Percentiles rank a stretch among this genome's conserved stretches.
Conservation (phyloP, 2,329 filamentous ascomycete species). For the Alternaria novae-zelandiae region DNA sequence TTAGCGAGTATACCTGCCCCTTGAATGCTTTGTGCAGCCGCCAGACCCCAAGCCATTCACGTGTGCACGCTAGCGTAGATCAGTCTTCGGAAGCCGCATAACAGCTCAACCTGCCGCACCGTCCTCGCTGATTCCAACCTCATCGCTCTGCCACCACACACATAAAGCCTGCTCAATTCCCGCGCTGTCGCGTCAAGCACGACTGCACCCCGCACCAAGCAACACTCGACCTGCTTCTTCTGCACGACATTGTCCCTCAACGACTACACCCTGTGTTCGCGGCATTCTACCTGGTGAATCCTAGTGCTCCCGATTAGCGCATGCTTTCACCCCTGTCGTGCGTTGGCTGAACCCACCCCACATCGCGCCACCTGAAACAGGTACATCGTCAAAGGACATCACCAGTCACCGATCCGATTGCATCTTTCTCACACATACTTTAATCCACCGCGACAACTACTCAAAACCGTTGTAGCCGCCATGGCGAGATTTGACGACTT, state of each 20-base stretch:
- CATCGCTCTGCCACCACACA: neutral
- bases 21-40: conserved; percentile 5
- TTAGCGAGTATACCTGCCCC: conserved; percentile 3
- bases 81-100: conserved; percentile 8
- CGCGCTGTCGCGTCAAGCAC: neutral
- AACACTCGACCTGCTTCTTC: neutral
- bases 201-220: neutral
- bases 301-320: conserved; percentile 1
- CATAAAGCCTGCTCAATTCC: neutral
- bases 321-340: conserved; percentile 3
- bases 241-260: neutral
- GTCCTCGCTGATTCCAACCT: neutral
- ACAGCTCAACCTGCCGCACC: neutral
- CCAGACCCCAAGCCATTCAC: conserved; percentile 5
- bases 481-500: conserved; percentile 20
- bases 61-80: conserved; percentile 11
- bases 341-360: neutral
- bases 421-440: neutral
- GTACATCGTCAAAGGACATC: neutral
- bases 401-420: neutral
- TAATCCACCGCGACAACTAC: neutral
- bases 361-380: neutral
- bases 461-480: neutral
- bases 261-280: neutral
- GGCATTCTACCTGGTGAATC: neutral